Evolutionary conservation across 352 stramenopile species (phyloP).

Genomic region (Peronosclerospora sorghi): DNA sequence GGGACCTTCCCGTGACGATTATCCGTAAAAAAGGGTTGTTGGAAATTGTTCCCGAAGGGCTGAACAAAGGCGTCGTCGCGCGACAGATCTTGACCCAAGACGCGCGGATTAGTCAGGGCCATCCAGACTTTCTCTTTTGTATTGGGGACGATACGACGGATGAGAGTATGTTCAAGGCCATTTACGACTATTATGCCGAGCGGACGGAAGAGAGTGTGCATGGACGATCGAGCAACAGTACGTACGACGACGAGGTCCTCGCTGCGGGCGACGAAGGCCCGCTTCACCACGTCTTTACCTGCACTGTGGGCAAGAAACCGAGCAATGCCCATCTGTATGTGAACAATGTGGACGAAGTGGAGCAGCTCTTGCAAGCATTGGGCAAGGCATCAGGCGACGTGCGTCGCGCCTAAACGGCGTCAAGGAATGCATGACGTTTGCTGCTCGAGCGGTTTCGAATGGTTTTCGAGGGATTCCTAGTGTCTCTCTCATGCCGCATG

Average conservation of each 20-base stretch:
- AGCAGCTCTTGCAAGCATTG: slow-evolving; percentile 65
- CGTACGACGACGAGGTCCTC: slow-evolving; percentile 15
- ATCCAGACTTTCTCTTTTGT: slow-evolving; percentile 93
- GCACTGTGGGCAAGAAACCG: slow-evolving; percentile 88
- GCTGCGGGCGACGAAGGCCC: slow-evolving; percentile 32
- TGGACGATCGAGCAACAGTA: slow-evolving; percentile 18
- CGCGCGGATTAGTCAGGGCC: slow-evolving; percentile 47
- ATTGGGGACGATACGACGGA: slow-evolving; percentile 96
- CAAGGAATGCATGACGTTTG: background rate
- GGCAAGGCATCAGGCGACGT: slow-evolving; percentile 21
- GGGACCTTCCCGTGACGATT: slow-evolving; percentile 61
- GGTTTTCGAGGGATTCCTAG: background rate
- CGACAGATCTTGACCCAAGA: slow-evolving; percentile 91
- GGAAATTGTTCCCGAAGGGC: slow-evolving; percentile 90
- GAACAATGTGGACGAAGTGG: slow-evolving; percentile 83
- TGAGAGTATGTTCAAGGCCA: slow-evolving; percentile 95
- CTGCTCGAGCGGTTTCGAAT: background rate
- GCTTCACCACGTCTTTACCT: slow-evolving; percentile 84
- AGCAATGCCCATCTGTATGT: slow-evolving; percentile 85
- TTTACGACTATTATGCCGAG: slow-evolving; percentile 87
- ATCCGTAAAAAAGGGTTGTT: slow-evolving; percentile 88
- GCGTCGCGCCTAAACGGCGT: slow-evolving; percentile 10
- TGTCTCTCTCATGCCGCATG: background rate
- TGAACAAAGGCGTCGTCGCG: slow-evolving; percentile 95
- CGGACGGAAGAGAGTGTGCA: slow-evolving; percentile 75